Conservation (phyloP, 306 rosid genomes). For the Abrus precatorius region DNA sequence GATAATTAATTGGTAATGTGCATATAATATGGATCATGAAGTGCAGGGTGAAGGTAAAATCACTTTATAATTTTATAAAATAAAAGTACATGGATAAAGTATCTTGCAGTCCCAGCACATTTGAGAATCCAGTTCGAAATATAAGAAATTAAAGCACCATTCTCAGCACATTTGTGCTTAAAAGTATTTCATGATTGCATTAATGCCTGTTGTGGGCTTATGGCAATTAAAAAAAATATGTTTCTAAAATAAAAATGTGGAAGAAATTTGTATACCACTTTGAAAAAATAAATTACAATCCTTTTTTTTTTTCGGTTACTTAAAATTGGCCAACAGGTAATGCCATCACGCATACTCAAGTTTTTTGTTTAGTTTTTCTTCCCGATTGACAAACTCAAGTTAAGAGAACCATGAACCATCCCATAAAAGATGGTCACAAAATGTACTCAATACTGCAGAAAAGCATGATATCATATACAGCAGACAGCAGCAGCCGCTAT, state of each 20-base stretch:
- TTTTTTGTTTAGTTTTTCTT: neutral
- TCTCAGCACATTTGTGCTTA: neutral
- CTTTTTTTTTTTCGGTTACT: neutral
- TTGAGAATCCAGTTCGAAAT: neutral
- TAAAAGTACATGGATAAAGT: neutral
- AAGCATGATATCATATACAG: neutral
- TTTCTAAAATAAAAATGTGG: neutral
- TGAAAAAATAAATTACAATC: constrained; percentile 1
- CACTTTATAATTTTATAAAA: constrained; percentile 3
- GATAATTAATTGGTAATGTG: neutral
- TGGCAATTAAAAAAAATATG: neutral
- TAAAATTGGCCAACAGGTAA: neutral
- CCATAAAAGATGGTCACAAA: neutral
- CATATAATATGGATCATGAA: constrained; percentile 16
- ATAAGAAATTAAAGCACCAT: neutral
- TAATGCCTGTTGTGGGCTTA: neutral
- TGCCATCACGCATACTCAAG: constrained; percentile 2
- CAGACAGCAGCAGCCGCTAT: constrained; percentile 25
- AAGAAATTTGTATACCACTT: constrained; percentile 1
- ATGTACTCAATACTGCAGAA: neutral
- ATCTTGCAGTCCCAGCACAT: neutral
- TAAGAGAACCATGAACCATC: neutral
- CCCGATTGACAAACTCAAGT: constrained; percentile 11
- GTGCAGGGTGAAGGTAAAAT: neutral
- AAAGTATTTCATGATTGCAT: constrained; percentile 10